Base-by-base conservation (phyloP, 306 rosid genomes). In the Citrullus amarus region DNA sequence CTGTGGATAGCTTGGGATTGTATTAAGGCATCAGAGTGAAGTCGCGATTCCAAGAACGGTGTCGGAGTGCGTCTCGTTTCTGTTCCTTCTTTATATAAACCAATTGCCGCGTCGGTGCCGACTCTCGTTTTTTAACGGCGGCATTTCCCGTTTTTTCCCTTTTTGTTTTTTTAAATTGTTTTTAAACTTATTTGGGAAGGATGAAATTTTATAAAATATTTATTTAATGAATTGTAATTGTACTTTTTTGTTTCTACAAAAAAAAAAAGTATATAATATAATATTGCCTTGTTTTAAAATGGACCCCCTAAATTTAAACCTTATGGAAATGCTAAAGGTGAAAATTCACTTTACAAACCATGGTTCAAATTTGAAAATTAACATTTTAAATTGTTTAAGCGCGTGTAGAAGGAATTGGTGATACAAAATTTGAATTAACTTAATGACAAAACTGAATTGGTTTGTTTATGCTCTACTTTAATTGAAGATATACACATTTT, bases 121-220 rank as follows among this genome's bases (percentile, higher is more conserved):
- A 81, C 96, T 66, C 87, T 84, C 93, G 93, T 85, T 82, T 77
- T 71, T 75, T 91, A 67, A 90, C 95, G 91, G 79, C n/a, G 22
- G 6, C 36, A 6, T 72, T 68, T 18, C 54, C 54, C 54, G 57
- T 5, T 53, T 53, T 53, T 53, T 44, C n/a, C 8, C 1, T 10
- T 41, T 9, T 67, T 38, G 9, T 38, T 15, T 16, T 8, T 10
- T 43, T 9, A 7, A 44, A 44, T 44, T 44, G 10, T 44, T 67
- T 18, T 62, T 62, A 18, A 36, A 36, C 14, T 65, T 36, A 36
- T 66, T 66, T 66, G 12, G 12, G 41, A n/a, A 14, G 53, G 48
- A 16, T 66, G 12, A 16, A 16, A 38, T 9, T 66, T 38, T 38
- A 66, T 7, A 38, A 66, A 8, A 25, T 13, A 51, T 4, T 58